Conservation (phyloP, 805 yeast species). For the Vanderwaltozyma yarrowii region DNA sequence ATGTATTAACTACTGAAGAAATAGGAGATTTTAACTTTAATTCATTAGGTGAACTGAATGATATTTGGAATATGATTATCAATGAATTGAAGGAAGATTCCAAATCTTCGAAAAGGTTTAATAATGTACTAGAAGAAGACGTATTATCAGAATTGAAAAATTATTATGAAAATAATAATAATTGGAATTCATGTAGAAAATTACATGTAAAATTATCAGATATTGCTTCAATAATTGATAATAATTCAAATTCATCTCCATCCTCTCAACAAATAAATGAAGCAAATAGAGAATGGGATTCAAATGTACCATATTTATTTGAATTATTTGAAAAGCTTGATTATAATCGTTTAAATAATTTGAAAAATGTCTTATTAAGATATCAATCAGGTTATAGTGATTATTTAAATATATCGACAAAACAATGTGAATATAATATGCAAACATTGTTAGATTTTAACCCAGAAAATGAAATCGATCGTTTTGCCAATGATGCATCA, state of each 20-base stretch:
- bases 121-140: conserved; percentile 40
- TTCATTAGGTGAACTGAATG: conserved; percentile 36
- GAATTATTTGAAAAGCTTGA: conserved; percentile 68
- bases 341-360: conserved; percentile 44
- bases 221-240: conserved; percentile 34
- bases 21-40: conserved; percentile 40
- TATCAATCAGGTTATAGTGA: conserved; percentile 55
- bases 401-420: conserved; percentile 34
- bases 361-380: conserved; percentile 57
- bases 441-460: conserved; percentile 55
- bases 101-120: conserved; percentile 40
- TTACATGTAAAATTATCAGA: conserved; percentile 35
- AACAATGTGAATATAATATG: conserved; percentile 51
- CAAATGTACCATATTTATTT: conserved; percentile 67
- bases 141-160: conserved; percentile 45
- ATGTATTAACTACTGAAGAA: conserved; percentile 34
- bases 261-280: conserved; percentile 30
- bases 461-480: conserved; percentile 47
- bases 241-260: conserved; percentile 30
- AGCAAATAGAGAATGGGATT: conserved; percentile 58
- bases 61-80: conserved; percentile 37
- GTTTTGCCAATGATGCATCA: conserved; percentile 40
- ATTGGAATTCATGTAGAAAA: conserved; percentile 44
- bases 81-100: conserved; percentile 36
- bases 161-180: conserved; percentile 42